Percentiles rank a stretch among this genome's conserved stretches.
Conservation (phyloP, 202 grass and related monocot species). For the Tripidium arundinaceum region DNA sequence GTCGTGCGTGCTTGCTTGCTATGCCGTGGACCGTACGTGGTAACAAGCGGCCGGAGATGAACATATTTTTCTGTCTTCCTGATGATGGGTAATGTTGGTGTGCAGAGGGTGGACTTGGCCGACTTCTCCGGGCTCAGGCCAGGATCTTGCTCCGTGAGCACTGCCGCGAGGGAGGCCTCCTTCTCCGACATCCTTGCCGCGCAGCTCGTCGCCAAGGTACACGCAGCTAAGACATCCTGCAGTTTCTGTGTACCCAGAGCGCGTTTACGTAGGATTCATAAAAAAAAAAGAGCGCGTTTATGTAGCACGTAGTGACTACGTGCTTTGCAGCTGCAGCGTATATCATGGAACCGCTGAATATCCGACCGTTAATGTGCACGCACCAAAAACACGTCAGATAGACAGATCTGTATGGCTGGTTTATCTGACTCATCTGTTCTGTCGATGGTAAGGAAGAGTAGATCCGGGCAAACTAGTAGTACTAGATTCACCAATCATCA, state of each 20-base stretch:
- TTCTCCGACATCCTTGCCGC: slow-evolving; percentile 54
- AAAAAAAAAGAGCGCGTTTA: too few relatives aligned
- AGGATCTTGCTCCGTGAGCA: slow-evolving; percentile 40
- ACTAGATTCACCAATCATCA: background rate
- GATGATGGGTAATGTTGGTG: background rate
- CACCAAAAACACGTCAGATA: background rate
- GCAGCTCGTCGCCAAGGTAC: slow-evolving; percentile 57
- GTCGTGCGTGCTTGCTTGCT: background rate
- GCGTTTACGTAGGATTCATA: too few relatives aligned
- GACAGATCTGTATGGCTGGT: background rate
- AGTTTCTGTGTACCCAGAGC: background rate
- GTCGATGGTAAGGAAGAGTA: background rate
- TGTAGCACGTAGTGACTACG: too few relatives aligned
- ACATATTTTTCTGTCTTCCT: background rate
- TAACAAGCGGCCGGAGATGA: background rate
- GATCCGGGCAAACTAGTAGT: background rate
- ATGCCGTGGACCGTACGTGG: background rate
- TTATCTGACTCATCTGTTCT: background rate
- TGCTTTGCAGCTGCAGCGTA: background rate
- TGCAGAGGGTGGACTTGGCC: slow-evolving; percentile 53
- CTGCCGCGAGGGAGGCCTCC: slow-evolving; percentile 46
- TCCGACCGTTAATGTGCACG: background rate
- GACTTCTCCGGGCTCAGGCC: slow-evolving; percentile 66
- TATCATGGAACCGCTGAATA: background rate
- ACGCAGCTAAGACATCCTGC: background rate